These are phyloP conservation scores for Pestalotiopsis sp. DNA, from an alignment of 2,329 filamentous ascomycete genomes.

Conservation along the genomic window DNA sequence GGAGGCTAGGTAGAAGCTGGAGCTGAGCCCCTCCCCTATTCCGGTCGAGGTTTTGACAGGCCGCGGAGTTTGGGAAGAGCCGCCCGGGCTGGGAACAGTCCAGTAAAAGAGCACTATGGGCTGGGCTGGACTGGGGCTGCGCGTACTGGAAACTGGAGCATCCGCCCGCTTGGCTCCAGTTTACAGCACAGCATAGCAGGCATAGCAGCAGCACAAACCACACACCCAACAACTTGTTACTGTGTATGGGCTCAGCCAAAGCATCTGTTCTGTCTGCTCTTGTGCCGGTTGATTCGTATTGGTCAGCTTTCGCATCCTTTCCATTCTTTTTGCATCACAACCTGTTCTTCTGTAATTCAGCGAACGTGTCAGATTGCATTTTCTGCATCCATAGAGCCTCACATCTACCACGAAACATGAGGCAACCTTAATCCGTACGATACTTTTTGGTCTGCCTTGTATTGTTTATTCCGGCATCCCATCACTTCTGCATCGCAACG, in stretches of 20 bases:
- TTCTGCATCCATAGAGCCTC: background rate
- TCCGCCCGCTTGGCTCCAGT: background rate
- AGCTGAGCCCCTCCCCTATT: constrained; percentile 7
- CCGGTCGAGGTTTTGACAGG: background rate
- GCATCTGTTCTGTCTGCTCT: background rate
- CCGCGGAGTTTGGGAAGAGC: background rate
- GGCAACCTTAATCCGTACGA: background rate
- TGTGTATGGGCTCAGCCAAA: background rate
- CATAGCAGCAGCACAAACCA: background rate
- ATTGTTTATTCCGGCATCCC: background rate
- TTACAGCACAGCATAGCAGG: background rate
- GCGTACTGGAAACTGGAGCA: background rate
- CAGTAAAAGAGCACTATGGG: background rate
- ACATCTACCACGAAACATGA: background rate
- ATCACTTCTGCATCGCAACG: background rate
- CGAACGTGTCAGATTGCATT: background rate
- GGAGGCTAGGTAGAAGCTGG: background rate
- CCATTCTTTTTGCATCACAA: background rate
- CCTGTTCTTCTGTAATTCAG: background rate
- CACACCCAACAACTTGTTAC: background rate
- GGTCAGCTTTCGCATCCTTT: background rate
- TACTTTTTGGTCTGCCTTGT: background rate
- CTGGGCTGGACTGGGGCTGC: background rate
- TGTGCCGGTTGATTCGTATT: background rate
- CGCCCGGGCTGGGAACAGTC: background rate